Percentiles rank a stretch among this genome's conserved stretches.
Conservation (phyloP, 768 basidiomycete genomes). For the Pleurotus citrinopileatus region DNA sequence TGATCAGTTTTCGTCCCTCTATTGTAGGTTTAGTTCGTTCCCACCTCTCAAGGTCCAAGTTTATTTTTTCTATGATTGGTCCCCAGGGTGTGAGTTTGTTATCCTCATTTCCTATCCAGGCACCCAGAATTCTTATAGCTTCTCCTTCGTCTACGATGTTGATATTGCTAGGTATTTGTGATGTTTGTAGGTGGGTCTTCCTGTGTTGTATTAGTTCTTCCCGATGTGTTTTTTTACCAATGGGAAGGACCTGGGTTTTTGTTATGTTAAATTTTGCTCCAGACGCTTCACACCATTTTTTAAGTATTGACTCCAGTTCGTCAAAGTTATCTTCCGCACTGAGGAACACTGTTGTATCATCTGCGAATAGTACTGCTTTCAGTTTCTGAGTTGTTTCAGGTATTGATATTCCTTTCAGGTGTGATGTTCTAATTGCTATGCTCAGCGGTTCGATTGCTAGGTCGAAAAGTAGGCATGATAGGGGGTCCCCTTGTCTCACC, state of each 20-base stretch:
- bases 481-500: constrained; percentile 34
- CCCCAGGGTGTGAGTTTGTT: constrained; percentile 22
- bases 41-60: constrained; percentile 19
- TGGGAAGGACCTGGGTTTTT: constrained; percentile 38
- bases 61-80: constrained; percentile 23
- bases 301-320: constrained; percentile 23
- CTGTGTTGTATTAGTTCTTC: constrained; percentile 15
- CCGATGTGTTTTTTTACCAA: constrained; percentile 20
- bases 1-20: constrained; percentile 22
- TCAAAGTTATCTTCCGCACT: constrained; percentile 23
- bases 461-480: constrained; percentile 37
- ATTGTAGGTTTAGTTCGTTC: constrained; percentile 23
- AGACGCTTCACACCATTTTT: constrained; percentile 36
- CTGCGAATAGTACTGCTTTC: constrained; percentile 33
- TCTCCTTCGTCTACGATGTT: constrained; percentile 26
- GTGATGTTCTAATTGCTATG: constrained; percentile 23
- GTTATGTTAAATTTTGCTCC: constrained; percentile 37
- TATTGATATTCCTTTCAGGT: constrained; percentile 23
- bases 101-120: constrained; percentile 26
- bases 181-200: constrained; percentile 10
- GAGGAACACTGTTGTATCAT: constrained; percentile 38
- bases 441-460: constrained; percentile 39
- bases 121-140: constrained; percentile 27
- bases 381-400: constrained; percentile 17
- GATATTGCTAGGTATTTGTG: constrained; percentile 16